phyloP scores from a whole-genome alignment of 345 rosid genomes.

The Garcia nutans region DNA sequence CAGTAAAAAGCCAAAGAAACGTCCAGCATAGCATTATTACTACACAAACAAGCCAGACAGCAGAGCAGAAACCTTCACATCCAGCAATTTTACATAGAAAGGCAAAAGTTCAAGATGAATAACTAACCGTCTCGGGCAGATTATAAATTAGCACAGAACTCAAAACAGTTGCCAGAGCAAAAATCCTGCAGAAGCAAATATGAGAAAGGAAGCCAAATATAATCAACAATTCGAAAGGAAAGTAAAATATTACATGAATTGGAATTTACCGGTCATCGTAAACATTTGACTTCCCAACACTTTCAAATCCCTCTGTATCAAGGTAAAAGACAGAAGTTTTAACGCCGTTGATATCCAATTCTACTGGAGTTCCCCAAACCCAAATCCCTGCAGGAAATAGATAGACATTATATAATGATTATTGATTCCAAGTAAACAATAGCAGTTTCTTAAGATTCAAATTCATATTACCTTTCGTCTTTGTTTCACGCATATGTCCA shows the following conservation, averaged over 20 bases:
- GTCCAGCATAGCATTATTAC: background rate
- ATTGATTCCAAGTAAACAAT: conserved; percentile 12
- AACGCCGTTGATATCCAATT: conserved; percentile 67
- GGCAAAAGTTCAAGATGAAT: conserved; percentile 18
- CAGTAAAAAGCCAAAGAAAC: background rate
- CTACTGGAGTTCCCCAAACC: conserved; percentile 98
- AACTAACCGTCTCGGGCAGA: conserved; percentile 93
- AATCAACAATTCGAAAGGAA: conserved; percentile 5
- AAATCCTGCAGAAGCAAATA: conserved; percentile 62
- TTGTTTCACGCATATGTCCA: conserved; percentile 99
- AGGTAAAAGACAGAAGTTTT: conserved; percentile 90
- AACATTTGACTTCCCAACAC: conserved; percentile 96
- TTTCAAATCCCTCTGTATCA: conserved; percentile 98
- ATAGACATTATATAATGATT: background rate
- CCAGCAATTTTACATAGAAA: background rate
- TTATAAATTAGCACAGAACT: conserved; percentile 96
- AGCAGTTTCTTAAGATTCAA: conserved; percentile 4
- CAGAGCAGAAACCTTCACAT: background rate
- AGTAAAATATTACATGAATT: conserved; percentile 3
- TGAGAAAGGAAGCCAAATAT: background rate
- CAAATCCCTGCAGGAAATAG: conserved; percentile 67
- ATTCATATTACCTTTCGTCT: conserved; percentile 74
- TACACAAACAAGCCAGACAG: background rate
- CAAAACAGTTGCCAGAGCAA: conserved; percentile 95
- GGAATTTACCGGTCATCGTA: conserved; percentile 84